Base-by-base conservation (phyloP, 2,329 filamentous ascomycete species). In the Cyphellophora europaea region DNA sequence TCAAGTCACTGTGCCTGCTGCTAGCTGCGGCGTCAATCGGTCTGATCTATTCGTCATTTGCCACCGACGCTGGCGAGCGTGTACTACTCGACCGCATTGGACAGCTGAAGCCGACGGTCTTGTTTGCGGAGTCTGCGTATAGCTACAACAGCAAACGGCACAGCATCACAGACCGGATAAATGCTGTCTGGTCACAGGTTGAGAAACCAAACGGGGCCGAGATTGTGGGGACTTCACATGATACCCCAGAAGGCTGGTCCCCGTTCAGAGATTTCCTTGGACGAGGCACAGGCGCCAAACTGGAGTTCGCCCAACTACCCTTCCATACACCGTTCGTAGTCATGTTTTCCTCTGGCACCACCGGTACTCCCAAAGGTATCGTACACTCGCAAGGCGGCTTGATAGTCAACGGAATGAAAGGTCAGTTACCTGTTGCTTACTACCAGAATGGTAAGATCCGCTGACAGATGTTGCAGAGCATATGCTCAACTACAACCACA, bases 51-150 rank as follows among this genome's bases (percentile, higher is more conserved):
- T 36, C 35, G 8, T 34, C 38, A 4, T 38, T 41, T 16, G 41
- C 41, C 11, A 36, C 38, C 3, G 41, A 43, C 27, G 19, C 27
- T 5, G 39, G 39, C 27, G 36, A 35, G 13, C 23, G 27, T 19
- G 36, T 38, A 13, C 35, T 41, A 10, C 13, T 30, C 6, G 82
- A 91, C 57, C 66, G 85, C 18, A 66, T 83, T 14, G 58, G 77
- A 32, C 82, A 89, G 61, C 75, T 89, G 38, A 68, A 77, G 45
- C 85, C 85, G 4, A 79, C 74, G 56, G 82, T 76, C 52, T 66
- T 93, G 11, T 89, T 93, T 51, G 77, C 88, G 49, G 85, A 93
- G 48, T 83, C 91, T 48, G 75, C 69, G 19, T 72, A 84, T 0
- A 61, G 88, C 2, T 91, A 91, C 49, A 89, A 88, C 45, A 82